phyloP scores from a whole-genome alignment of 345 rosid species.

The Gynandropsis gynandra region DNA sequence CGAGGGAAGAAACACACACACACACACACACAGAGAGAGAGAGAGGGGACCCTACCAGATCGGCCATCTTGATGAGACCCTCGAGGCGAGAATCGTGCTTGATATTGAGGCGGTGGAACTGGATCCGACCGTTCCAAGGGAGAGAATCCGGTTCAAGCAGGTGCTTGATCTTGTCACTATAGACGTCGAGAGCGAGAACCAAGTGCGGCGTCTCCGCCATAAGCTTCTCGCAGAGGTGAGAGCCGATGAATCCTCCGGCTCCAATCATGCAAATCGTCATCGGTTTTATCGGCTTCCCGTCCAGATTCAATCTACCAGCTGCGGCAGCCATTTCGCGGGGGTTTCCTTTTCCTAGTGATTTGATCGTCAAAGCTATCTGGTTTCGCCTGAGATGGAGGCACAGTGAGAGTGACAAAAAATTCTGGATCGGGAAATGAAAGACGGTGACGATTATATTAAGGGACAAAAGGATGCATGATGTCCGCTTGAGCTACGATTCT shows the following conservation, averaged over 20 bases:
- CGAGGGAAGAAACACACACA: not conserved
- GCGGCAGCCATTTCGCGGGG: slow-evolving; percentile 29
- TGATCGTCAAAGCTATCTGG: no score
- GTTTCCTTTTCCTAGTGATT: no score
- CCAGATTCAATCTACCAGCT: slow-evolving; percentile 62
- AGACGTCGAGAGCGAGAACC: slow-evolving; percentile 87
- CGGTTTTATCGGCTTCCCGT: slow-evolving; percentile 69
- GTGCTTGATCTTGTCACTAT: slow-evolving; percentile 94
- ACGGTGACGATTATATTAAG: no score
- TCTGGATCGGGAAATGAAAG: no score
- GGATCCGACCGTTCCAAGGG: slow-evolving; percentile 71
- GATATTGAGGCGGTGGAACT: slow-evolving; percentile 92
- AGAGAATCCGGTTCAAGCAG: slow-evolving; percentile 56
- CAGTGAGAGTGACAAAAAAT: no score
- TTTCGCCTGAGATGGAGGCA: no score
- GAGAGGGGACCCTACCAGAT: slow-evolving; percentile 46
- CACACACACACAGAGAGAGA: not conserved
- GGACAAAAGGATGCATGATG: no score
- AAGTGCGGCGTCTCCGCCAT: slow-evolving; percentile 69
- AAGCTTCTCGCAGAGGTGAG: slow-evolving; percentile 89
- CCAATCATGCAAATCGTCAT: slow-evolving; percentile 94
- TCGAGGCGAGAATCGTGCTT: slow-evolving; percentile 93
- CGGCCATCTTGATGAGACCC: slow-evolving; percentile 92
- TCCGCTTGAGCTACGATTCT: no score
- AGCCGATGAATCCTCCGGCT: slow-evolving; percentile 97